These are phyloP conservation scores for Saccharomycopsis schoenii DNA, from an alignment of 805 yeast species.

Conservation along the genomic window DNA sequence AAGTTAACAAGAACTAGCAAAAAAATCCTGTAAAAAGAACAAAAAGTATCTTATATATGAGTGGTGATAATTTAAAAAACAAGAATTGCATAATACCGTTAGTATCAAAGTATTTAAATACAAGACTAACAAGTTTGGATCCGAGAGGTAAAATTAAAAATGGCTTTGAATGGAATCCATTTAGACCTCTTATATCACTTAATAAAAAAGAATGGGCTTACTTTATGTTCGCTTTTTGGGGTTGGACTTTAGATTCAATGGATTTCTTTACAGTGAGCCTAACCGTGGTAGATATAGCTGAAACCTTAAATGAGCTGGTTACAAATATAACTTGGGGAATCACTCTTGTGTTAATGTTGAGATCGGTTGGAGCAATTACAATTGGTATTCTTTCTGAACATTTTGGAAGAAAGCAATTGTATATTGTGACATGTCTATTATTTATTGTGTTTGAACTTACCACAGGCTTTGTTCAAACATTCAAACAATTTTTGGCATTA, in stretches of 20 bases:
- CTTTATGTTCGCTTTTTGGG: slow-evolving; percentile 42
- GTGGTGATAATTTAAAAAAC: too few relatives aligned
- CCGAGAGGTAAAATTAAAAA: background rate
- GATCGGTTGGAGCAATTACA: slow-evolving; percentile 60
- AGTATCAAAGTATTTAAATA: background rate
- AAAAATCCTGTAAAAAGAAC: too few relatives aligned
- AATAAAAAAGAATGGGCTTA: slow-evolving; percentile 34
- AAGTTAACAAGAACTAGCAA: too few relatives aligned
- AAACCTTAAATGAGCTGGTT: slow-evolving; percentile 33
- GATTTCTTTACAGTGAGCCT: slow-evolving; percentile 52
- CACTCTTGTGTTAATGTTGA: slow-evolving; percentile 59
- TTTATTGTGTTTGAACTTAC: slow-evolving; percentile 53
- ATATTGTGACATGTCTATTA: slow-evolving; percentile 33
- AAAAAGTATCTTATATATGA: too few relatives aligned
- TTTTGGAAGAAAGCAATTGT: slow-evolving; percentile 59
- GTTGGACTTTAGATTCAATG: slow-evolving; percentile 61
- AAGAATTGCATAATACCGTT: too few relatives aligned
- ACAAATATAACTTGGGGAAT: slow-evolving; percentile 56
- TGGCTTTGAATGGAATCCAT: background rate
- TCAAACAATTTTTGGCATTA: slow-evolving; percentile 46
- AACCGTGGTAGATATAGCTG: slow-evolving; percentile 39
- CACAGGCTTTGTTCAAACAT: slow-evolving; percentile 55
- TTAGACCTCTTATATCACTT: background rate
- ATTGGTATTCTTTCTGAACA: slow-evolving; percentile 56
- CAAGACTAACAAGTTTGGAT: background rate